Base-by-base conservation (phyloP, 139 green algal genomes). In the Tetradesmus lagerheimii region DNA sequence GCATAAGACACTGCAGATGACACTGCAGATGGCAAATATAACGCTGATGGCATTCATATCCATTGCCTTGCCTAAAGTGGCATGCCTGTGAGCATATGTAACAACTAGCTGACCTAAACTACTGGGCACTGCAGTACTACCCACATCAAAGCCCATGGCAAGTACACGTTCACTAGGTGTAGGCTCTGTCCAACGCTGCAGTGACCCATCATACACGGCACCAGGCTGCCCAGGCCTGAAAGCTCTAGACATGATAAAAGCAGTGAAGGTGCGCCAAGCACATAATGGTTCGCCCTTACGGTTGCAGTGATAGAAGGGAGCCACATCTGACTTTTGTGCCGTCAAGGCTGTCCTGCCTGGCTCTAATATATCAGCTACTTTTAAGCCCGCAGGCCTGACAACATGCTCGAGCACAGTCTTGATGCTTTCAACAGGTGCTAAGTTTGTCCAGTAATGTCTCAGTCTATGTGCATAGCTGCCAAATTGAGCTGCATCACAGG, bases 381-480 rank as follows among this genome's bases (percentile, higher is more conserved):
- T 89, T 15, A 89, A 39, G 4, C 64, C 38, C n/a, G 37, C 5
- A 23, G 38, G 64, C 23, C 84, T 80, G 4, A 23, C 2, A 18
- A 81, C 84, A 38, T 66, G 35, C 4, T 11, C 4, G 6, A 43
- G 37, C 3, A 39, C 27, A 23, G 29, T 64, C 9, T 50, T 8
- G 12, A 82, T 9, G 27, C 50, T 29, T 5, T 5, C 20, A 2
- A 27, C 9, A 29, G 35, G 37, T 8, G 23, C 37, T 25, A 83
- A n/a, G 71, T 89, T 89, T n/a, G 85, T 89, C 85, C 85, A 89
- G n/a, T 38, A 83, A 37, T 89, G 27, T 0, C 85, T 41, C 45
- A 89, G 34, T 3, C 85, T 57, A 27, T 89, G 85, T 0, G 85
- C 85, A 0, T 34, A 50, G 39, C 85, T 89, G 43, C 71, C 85